Evolutionary conservation across 1,284 basidiomycete species (phyloP).

Genomic region (Naganishia sp.): DNA sequence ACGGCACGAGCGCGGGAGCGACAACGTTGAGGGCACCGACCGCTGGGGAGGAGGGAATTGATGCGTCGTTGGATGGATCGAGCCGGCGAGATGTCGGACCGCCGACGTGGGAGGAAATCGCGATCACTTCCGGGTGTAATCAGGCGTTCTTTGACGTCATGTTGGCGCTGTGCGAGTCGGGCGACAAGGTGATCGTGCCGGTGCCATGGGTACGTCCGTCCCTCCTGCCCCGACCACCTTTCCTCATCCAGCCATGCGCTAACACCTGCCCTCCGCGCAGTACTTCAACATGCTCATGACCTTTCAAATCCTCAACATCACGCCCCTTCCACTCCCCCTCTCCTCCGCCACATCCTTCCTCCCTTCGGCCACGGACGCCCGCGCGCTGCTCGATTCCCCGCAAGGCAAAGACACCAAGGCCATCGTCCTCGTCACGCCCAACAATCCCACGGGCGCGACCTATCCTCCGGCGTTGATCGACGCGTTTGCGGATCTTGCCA

Average conservation of each 20-base stretch:
- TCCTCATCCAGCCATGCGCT: not conserved
- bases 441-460: constrained; percentile 71
- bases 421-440: constrained; percentile 65
- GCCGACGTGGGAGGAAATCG: constrained; percentile 29
- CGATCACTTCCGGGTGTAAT: constrained; percentile 68
- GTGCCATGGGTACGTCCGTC: constrained; percentile 62
- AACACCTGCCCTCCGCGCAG: constrained; percentile 44
- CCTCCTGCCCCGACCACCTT: not conserved
- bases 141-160: constrained; percentile 68
- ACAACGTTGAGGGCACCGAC: constrained; percentile 30
- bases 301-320: constrained; percentile 66
- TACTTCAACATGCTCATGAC: constrained; percentile 84
- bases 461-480: constrained; percentile 66
- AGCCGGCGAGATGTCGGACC: not conserved
- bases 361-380: constrained; percentile 56
- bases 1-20: constrained; percentile 24
- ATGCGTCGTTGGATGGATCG: no score
- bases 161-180: constrained; percentile 67
- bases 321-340: constrained; percentile 65
- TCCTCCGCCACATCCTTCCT: constrained; percentile 62
- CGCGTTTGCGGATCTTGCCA: constrained; percentile 67
- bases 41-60: constrained; percentile 3
- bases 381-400: constrained; percentile 57
- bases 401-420: constrained; percentile 60
- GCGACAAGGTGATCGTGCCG: constrained; percentile 76